Evolutionary conservation across 257 asterid genomes (phyloP), one percentile per base, ranked within the genome.

Genomic region (Nicotiana benthamiana): DNA sequence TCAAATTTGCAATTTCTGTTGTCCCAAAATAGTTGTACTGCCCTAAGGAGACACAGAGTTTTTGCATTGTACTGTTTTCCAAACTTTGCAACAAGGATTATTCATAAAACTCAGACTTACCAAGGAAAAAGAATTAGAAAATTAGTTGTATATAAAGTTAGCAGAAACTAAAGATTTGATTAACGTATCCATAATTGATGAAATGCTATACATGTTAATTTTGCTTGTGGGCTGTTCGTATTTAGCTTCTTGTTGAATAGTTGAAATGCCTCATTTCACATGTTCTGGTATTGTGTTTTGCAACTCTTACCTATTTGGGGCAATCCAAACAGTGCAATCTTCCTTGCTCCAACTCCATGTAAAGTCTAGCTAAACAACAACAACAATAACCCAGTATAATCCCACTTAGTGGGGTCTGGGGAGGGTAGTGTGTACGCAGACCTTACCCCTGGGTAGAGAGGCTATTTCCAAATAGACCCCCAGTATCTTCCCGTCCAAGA

Each of bases 261-360:
- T 3, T 59, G 79, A 1, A 77, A 88, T 0, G 77, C 86, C 0
- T 30, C 63, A 43, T 90, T 91, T 20, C 93, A 28, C 95, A 92
- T 10, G 70, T 32, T 2, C 87, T 51, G 74, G 85, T 76, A 2
- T 88, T 83, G 70, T 28, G 79, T 1, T 4, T 7, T 51, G 17
- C 24, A 85, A 3, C 57, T 17, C 83, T 26, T 81, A 5, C 96
- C 96, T 36, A 91, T 9, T 17, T 56, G 32, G 3, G 90, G 87
- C 1, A 88, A 1, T 32, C 94, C 95, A 66, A 81, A 86, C 0
- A 91, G 62, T 1, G 91, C 96, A 4, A 89, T 40, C 75, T 87
- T 92, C 61, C 94, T 83, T 59, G 94, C 90, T 57, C 93, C 95
- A 1, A 6, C 2, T 2, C 22, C 18, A 78, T 89, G 86, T 81